Evolutionary conservation across 2,329 filamentous ascomycete species (phyloP).

Genomic region (Pestalotiopsis sp.): DNA sequence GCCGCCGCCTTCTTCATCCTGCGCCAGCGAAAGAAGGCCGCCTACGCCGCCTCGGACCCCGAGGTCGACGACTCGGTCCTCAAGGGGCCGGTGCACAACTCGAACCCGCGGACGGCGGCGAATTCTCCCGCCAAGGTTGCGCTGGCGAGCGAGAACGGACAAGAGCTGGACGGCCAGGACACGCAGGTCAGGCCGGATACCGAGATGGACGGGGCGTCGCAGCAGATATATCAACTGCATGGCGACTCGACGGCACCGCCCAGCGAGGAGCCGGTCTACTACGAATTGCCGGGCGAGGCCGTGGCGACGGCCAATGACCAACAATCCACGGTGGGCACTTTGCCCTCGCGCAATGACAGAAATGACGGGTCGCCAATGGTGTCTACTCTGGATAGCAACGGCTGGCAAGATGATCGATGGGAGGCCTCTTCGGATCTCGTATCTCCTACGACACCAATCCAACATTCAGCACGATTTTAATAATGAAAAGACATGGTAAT

Average conservation of each 20-base stretch:
- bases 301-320: constrained; percentile 12
- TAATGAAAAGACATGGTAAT: no score
- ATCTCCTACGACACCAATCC: constrained; percentile 25
- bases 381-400: constrained; percentile 25
- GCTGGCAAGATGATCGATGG: constrained; percentile 15
- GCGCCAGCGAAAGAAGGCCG: constrained; percentile 22
- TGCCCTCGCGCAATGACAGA: constrained; percentile 13
- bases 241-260: constrained; percentile 14
- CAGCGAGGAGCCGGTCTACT: constrained; percentile 21
- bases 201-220: constrained; percentile 21
- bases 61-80: constrained; percentile 26
- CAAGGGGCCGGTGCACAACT: constrained; percentile 31
- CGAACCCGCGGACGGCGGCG: constrained; percentile 18
- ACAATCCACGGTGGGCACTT: constrained; percentile 16
- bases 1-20: constrained; percentile 16
- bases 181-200: constrained; percentile 5
- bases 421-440: constrained; percentile 25
- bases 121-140: constrained; percentile 15
- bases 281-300: constrained; percentile 26
- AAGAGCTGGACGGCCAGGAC: constrained; percentile 14
- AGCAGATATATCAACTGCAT: constrained; percentile 19
- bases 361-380: constrained; percentile 24
- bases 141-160: background rate
- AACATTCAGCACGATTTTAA: background rate
- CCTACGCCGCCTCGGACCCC: constrained; percentile 19